These are phyloP conservation scores for Vachellia pachyceras DNA, from an alignment of 306 rosid genomes.

Conservation along the genomic window DNA sequence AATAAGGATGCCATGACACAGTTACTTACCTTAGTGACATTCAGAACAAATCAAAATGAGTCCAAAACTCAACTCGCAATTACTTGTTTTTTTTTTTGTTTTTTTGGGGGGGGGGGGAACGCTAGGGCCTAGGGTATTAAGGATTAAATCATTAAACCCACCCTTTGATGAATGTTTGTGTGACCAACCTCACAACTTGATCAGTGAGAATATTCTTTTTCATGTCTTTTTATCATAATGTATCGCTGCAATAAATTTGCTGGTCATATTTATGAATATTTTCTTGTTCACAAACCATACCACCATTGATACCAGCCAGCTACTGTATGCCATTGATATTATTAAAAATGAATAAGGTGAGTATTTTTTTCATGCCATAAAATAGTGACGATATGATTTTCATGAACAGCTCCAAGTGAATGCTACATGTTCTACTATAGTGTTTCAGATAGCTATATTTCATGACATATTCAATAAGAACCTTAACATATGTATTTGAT, in stretches of 20 bases:
- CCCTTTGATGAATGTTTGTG: neutral
- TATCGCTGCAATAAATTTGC: neutral
- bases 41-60: neutral
- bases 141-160: neutral
- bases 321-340: neutral
- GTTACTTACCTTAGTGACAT: neutral
- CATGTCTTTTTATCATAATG: neutral
- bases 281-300: neutral
- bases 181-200: neutral
- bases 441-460: too few relatives aligned
- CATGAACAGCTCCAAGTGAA: neutral
- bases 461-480: too few relatives aligned
- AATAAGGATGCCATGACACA: too few relatives aligned
- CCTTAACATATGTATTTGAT: too few relatives aligned
- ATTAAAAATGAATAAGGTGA: neutral
- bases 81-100: too few relatives aligned
- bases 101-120: too few relatives aligned
- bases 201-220: neutral
- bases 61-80: neutral
- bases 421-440: neutral
- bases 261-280: neutral
- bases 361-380: too few relatives aligned
- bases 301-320: neutral
- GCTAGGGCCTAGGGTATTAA: neutral
- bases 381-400: too few relatives aligned